Base-by-base conservation (phyloP, 192 early-diverging fungal species). In the Haplosporangium gracile region DNA sequence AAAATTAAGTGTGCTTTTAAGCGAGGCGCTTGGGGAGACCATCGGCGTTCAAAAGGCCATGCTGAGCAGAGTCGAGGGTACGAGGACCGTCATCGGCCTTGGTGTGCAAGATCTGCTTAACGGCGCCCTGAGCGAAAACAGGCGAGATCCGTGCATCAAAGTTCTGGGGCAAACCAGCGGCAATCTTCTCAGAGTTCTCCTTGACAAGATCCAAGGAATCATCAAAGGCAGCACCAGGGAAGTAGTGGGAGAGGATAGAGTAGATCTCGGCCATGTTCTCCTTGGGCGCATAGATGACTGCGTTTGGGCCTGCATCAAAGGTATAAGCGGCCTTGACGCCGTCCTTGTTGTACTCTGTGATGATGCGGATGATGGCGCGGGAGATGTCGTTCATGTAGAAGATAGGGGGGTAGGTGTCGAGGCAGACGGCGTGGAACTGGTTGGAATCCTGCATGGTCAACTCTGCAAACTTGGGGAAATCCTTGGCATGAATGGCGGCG, bases 341-440 rank as follows among this genome's bases (percentile, higher is more conserved):
- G 53, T 88, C 80, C 34, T 88, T 74, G 87, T 99, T 99, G 93
- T 97, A 99, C 36, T 93, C 94, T 47, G 95, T 95, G 74, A 99
- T 90, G 55, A 99, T 88, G 43, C 88, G 88, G 82, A 98, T 96
- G 71, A 99, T 95, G 70, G 94, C 93, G 68, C 96, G 93, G 70
- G 97, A 98, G 36, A 96, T 94, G 89, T 99, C 98, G 91, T 97
- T 99, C 89, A 99, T 88, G 88, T 99, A 99, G 77, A 98, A 96
- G 82, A 99, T 98, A 26, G 99, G 99, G 42, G 99, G 99, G 89
- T 92, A 99, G 13, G 98, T 99, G 90, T 99, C 99, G n/a, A 99
- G 89, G 88, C 98, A 99, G 47, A 97, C 95, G 45, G 98, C 96
- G 88, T 99, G 99, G 95, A 99, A 99, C 89, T 97, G 97, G 94